Conservation (phyloP, 73 alveolate genomes). For the Blepharisma japonicum region DNA sequence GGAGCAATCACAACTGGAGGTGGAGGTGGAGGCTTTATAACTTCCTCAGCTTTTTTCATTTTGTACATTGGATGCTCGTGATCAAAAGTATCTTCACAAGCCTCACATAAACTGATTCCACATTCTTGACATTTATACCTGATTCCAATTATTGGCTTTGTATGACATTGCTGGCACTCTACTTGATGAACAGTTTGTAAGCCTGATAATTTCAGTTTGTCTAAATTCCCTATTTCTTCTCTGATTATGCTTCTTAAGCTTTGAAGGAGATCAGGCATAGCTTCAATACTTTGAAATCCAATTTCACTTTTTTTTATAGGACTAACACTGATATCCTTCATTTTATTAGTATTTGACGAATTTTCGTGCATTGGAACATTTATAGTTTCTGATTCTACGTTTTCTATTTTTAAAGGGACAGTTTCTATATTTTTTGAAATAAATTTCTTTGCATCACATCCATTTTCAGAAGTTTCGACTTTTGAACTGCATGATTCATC, state of each 20-base stretch:
- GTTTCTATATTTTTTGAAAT: too few species aligned
- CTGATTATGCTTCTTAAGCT: not conserved
- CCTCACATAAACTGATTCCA: not conserved
- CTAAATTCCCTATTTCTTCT: conserved; percentile 8
- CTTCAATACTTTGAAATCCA: too few species aligned
- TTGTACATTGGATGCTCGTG: conserved; percentile 19
- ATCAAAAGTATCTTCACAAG: not conserved
- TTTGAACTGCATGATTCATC: too few species aligned
- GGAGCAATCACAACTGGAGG: too few species aligned
- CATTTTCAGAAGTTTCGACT: too few species aligned
- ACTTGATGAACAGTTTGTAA: not conserved
- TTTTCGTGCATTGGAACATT: too few species aligned
- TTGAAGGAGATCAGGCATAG: not conserved
- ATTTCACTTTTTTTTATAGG: too few species aligned
- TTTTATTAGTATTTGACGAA: too few species aligned
- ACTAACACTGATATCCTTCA: too few species aligned
- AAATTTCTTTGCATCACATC: too few species aligned
- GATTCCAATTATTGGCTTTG: not conserved
- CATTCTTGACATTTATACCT: conserved; percentile 27
- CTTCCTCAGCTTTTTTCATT: not conserved
- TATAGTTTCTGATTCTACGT: too few species aligned
- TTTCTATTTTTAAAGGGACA: too few species aligned
- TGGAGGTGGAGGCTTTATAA: not conserved
- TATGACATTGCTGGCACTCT: not conserved
- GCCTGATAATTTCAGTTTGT: not conserved